A percentile compares a stretch with the other conserved stretches of the same genome.
These are phyloP conservation scores for Pestalotiopsis sp. DNA, from an alignment of 2,329 filamentous ascomycete genomes.

Conservation along the genomic window DNA sequence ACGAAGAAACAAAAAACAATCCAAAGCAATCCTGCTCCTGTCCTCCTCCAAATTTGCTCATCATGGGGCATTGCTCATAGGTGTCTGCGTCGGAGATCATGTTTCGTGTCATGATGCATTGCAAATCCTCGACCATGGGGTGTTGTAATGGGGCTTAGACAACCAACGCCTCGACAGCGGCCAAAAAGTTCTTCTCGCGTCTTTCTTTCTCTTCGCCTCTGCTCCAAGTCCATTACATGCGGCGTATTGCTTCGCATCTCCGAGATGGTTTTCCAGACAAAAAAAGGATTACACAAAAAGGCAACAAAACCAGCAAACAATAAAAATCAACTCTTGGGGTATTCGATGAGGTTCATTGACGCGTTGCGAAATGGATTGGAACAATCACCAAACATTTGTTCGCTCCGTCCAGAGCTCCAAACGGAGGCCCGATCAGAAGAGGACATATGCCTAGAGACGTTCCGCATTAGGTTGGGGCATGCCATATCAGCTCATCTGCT, in stretches of 20 bases:
- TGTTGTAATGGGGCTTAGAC: background rate
- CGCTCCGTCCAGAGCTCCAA: background rate
- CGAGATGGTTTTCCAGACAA: background rate
- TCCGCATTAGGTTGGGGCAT: background rate
- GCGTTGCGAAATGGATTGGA: background rate
- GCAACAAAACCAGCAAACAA: background rate
- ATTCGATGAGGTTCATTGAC: background rate
- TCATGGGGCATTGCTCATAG: background rate
- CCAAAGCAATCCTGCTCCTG: background rate
- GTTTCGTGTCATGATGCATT: conserved; percentile 12
- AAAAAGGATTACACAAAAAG: background rate
- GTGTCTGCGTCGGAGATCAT: conserved; percentile 6
- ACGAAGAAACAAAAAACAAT: too few relatives aligned
- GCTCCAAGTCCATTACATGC: background rate
- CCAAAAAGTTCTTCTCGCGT: background rate
- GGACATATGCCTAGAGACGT: background rate
- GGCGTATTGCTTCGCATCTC: background rate
- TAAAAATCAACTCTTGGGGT: background rate
- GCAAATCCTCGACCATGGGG: conserved; percentile 7
- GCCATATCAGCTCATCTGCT: conserved; percentile 23
- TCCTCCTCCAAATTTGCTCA: background rate
- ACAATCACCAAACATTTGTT: background rate
- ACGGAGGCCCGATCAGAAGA: background rate
- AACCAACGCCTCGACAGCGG: background rate
- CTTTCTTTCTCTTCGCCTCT: background rate